Evolutionary conservation across 148 eudicot genomes (phyloP).

Genomic region (Heliamphora exappendiculata): DNA sequence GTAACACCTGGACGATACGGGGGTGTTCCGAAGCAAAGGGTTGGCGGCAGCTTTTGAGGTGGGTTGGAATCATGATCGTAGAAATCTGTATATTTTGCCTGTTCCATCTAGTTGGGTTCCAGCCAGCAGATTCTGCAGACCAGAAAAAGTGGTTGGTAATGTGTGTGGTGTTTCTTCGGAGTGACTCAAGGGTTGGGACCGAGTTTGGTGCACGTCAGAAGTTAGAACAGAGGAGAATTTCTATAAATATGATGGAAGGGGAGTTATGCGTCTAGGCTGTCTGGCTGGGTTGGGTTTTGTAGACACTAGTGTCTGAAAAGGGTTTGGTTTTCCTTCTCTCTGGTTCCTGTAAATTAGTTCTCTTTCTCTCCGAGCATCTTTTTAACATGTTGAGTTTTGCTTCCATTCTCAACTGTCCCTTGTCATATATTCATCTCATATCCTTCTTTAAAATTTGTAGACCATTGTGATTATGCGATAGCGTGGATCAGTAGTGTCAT

Average conservation of each 20-base stretch:
- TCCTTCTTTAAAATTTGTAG: too few species aligned
- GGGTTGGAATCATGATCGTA: neutral
- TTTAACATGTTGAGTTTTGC: neutral
- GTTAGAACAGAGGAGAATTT: neutral
- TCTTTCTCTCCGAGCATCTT: neutral
- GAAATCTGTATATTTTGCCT: neutral
- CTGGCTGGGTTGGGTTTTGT: constrained; percentile 3
- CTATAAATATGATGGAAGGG: neutral
- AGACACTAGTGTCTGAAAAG: neutral
- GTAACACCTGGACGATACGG: constrained; percentile 43
- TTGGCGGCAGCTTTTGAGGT: constrained; percentile 48
- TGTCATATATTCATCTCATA: neutral
- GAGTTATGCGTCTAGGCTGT: neutral
- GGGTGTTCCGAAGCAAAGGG: constrained; percentile 39
- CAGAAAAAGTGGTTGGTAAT: neutral
- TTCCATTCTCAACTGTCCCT: neutral
- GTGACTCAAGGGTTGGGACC: neutral
- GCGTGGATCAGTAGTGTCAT: too few species aligned
- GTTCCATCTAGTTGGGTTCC: neutral
- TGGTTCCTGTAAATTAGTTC: constrained; percentile 5
- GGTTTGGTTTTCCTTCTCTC: neutral
- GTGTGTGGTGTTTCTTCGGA: neutral
- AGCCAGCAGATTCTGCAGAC: neutral
- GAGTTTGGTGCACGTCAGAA: neutral
- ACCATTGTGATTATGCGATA: too few species aligned